Conservation (phyloP, 2,329 filamentous ascomycete species). For the Cladophialophora carrionii region DNA sequence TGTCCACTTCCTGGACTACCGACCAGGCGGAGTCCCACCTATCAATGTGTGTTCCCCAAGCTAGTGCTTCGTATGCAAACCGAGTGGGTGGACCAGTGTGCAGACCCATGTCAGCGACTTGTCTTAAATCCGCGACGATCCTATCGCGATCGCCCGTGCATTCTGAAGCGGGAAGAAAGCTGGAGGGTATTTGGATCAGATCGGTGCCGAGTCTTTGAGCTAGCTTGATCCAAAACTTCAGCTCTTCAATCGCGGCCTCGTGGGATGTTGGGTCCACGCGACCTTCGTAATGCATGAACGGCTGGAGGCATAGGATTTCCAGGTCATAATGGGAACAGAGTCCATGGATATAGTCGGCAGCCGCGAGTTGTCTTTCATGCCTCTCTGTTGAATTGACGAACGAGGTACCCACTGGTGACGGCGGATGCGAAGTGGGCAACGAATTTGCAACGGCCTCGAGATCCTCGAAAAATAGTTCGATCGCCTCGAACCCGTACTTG, state of each 20-base stretch:
- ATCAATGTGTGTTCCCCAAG: slow-evolving; percentile 71
- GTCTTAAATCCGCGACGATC: slow-evolving; percentile 34
- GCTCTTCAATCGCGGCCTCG: slow-evolving; percentile 60
- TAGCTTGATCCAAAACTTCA: slow-evolving; percentile 71
- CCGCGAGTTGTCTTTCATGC: slow-evolving; percentile 31
- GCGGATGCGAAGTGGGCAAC: slow-evolving; percentile 20
- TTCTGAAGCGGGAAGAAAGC: slow-evolving; percentile 59
- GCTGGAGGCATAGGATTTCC: slow-evolving; percentile 45
- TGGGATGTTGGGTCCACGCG: slow-evolving; percentile 66
- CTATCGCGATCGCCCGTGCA: slow-evolving; percentile 58
- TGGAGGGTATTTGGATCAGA: slow-evolving; percentile 74
- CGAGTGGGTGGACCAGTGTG: slow-evolving; percentile 57
- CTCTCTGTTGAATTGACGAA: slow-evolving; percentile 22
- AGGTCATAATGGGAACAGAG: slow-evolving; percentile 27
- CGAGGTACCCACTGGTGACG: slow-evolving; percentile 20
- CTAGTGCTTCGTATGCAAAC: slow-evolving; percentile 74
- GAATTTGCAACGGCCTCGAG: slow-evolving; percentile 61
- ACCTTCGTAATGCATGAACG: slow-evolving; percentile 78
- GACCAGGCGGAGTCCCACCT: slow-evolving; percentile 75
- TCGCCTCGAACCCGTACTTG: slow-evolving; percentile 66
- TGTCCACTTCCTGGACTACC: slow-evolving; percentile 65
- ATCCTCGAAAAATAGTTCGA: slow-evolving; percentile 81
- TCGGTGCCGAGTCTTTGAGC: slow-evolving; percentile 68
- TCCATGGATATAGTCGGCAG: slow-evolving; percentile 32
- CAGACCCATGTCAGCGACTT: slow-evolving; percentile 64